Evolutionary conservation across 805 yeast species (phyloP).

Genomic region (Zygosaccharomyces bisporus): DNA sequence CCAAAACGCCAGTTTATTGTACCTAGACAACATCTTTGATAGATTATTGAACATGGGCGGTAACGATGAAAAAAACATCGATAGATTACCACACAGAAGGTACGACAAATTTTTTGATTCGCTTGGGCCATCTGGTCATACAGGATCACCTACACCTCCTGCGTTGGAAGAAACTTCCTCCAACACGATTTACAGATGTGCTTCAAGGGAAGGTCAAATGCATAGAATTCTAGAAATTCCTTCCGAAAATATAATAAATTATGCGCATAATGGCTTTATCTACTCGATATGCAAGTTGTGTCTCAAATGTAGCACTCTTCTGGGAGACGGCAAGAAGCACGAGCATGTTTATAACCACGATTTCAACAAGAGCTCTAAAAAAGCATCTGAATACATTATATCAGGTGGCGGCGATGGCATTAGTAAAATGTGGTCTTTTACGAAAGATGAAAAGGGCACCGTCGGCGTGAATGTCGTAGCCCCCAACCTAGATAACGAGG

Average conservation of each 20-base stretch:
- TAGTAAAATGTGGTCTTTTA: conserved; percentile 72
- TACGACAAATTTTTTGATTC: conserved; percentile 89
- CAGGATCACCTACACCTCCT: conserved; percentile 24
- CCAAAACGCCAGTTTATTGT: conserved; percentile 85
- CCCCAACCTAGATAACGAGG: conserved; percentile 49
- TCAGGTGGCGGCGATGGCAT: conserved; percentile 91
- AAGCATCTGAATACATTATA: conserved; percentile 40
- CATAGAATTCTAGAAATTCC: conserved; percentile 60
- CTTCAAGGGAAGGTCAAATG: conserved; percentile 10
- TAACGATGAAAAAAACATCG: conserved; percentile 28
- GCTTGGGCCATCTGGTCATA: conserved; percentile 70
- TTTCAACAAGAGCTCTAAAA: conserved; percentile 2
- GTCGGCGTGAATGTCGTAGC: conserved; percentile 15
- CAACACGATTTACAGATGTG: conserved; percentile 8
- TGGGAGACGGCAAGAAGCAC: conserved; percentile 11
- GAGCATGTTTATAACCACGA: conserved; percentile 13
- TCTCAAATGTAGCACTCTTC: conserved; percentile 14
- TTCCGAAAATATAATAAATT: conserved; percentile 57
- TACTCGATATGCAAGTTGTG: conserved; percentile 50
- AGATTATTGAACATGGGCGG: conserved; percentile 16
- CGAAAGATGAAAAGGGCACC: conserved; percentile 15
- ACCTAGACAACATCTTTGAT: conserved; percentile 46
- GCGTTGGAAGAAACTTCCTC: conserved; percentile 12
- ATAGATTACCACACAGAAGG: conserved; percentile 56
- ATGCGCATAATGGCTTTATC: conserved; percentile 90